Evolutionary conservation across 2,329 filamentous ascomycete genomes (phyloP).

Genomic region (Pseudogymnoascus sp.): DNA sequence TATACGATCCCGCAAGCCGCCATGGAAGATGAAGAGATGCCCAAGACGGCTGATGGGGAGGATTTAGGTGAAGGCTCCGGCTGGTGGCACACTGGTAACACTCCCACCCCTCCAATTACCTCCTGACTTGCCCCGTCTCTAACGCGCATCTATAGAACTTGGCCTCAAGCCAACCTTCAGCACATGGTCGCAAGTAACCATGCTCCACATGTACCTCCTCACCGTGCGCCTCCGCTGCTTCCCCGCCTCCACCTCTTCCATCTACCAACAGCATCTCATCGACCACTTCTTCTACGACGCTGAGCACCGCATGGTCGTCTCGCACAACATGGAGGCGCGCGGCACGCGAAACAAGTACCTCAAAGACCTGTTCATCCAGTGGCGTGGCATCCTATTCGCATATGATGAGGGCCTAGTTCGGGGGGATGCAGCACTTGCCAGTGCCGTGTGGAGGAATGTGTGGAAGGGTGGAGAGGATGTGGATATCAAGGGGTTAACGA

Average conservation of each 20-base stretch:
- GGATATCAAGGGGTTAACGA: slow-evolving; percentile 52
- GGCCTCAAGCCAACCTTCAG: slow-evolving; percentile 80
- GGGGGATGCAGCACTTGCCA: slow-evolving; percentile 69
- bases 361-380: slow-evolving; percentile 90
- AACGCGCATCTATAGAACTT: slow-evolving; percentile 50
- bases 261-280: slow-evolving; percentile 83
- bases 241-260: slow-evolving; percentile 58
- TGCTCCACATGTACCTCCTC: slow-evolving; percentile 91
- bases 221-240: slow-evolving; percentile 77
- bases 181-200: slow-evolving; percentile 92
- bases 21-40: slow-evolving; percentile 59
- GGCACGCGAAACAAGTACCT: slow-evolving; percentile 57
- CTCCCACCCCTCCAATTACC: no score
- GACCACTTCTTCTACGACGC: slow-evolving; percentile 94
- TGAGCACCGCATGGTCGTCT: slow-evolving; percentile 74
- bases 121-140: slow-evolving; percentile 11
- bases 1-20: slow-evolving; percentile 67
- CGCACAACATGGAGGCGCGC: slow-evolving; percentile 62
- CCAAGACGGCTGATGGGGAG: slow-evolving; percentile 69
- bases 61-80: slow-evolving; percentile 69
- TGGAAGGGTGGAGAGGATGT: slow-evolving; percentile 67
- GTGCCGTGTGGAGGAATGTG: slow-evolving; percentile 88
- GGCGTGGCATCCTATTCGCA: slow-evolving; percentile 77
- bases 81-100: slow-evolving; percentile 79
- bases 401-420: slow-evolving; percentile 76